phyloP scores from a whole-genome alignment of 352 stramenopile genomes.

The Pythium sukuiense region DNA sequence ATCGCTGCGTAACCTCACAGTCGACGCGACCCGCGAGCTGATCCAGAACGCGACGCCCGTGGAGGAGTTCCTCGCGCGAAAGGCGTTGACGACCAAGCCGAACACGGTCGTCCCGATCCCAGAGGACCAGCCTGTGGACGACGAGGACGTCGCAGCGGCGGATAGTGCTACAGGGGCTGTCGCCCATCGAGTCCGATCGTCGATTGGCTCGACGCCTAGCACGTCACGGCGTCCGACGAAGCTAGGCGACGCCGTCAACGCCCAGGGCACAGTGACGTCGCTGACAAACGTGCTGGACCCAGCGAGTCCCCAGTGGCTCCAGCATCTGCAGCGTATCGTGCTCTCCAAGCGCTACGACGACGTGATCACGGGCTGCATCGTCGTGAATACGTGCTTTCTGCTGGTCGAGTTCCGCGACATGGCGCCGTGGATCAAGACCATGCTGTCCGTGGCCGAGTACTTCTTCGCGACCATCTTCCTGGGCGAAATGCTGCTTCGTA shows the following conservation, averaged over 20 bases:
- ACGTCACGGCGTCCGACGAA: slow-evolving; percentile 15
- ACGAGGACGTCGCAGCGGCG: not conserved
- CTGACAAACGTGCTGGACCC: slow-evolving; percentile 14
- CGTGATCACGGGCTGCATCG: slow-evolving; percentile 65
- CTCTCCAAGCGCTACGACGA: slow-evolving; percentile 78
- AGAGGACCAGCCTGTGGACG: not conserved
- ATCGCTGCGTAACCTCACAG: slow-evolving; percentile 56
- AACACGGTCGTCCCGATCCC: not conserved
- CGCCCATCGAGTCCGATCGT: too few species aligned
- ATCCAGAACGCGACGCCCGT: slow-evolving; percentile 42
- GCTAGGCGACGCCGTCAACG: slow-evolving; percentile 13
- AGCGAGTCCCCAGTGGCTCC: slow-evolving; percentile 7
- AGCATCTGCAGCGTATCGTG: slow-evolving; percentile 42
- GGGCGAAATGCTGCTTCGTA: slow-evolving; percentile 58
- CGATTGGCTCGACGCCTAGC: not conserved
- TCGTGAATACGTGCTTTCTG: slow-evolving; percentile 65
- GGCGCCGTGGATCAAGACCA: slow-evolving; percentile 28
- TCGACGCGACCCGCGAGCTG: slow-evolving; percentile 63
- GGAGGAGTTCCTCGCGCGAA: slow-evolving; percentile 32
- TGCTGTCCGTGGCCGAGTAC: slow-evolving; percentile 66
- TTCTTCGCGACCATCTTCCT: slow-evolving; percentile 67
- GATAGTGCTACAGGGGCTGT: not conserved
- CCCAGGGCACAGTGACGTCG: slow-evolving; percentile 14
- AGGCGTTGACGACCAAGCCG: not conserved
- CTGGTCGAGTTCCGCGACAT: slow-evolving; percentile 73